phyloP scores from a whole-genome alignment of 2,329 filamentous ascomycete species.

The Bimuria novae-zelandiae region DNA sequence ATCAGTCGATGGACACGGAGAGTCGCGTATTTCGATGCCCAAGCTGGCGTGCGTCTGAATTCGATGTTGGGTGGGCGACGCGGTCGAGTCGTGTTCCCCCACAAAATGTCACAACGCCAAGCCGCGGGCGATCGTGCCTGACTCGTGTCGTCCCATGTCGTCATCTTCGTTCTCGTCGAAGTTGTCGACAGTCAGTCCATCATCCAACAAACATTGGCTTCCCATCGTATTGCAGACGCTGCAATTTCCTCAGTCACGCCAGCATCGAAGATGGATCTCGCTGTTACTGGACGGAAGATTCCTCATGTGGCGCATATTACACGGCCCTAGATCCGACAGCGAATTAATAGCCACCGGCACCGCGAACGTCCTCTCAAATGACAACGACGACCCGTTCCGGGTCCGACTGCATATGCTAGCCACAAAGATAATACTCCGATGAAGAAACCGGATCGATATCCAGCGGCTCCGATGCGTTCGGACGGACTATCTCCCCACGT shows the following conservation, averaged over 20 bases:
- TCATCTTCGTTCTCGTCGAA: no score
- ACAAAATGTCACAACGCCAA: background rate
- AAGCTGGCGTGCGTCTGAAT: no score
- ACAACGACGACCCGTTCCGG: no score
- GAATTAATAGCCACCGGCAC: conserved; percentile 2
- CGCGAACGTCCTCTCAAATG: background rate
- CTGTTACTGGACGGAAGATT: no score
- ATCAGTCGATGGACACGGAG: no score
- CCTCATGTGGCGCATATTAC: no score
- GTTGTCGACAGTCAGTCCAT: no score
- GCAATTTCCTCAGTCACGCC: no score
- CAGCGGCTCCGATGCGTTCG: background rate
- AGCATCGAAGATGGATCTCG: no score
- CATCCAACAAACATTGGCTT: no score
- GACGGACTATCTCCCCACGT: background rate
- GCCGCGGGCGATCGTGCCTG: background rate
- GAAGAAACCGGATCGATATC: background rate
- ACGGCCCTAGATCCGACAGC: background rate
- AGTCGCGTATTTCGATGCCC: no score
- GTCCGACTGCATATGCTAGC: background rate
- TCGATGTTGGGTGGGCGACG: background rate
- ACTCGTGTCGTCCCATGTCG: background rate
- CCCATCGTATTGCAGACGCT: no score
- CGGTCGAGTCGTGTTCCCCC: background rate
- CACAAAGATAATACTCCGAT: background rate